Base-by-base conservation (phyloP, 2,329 filamentous ascomycete species). In the Talaromyces piceae region DNA sequence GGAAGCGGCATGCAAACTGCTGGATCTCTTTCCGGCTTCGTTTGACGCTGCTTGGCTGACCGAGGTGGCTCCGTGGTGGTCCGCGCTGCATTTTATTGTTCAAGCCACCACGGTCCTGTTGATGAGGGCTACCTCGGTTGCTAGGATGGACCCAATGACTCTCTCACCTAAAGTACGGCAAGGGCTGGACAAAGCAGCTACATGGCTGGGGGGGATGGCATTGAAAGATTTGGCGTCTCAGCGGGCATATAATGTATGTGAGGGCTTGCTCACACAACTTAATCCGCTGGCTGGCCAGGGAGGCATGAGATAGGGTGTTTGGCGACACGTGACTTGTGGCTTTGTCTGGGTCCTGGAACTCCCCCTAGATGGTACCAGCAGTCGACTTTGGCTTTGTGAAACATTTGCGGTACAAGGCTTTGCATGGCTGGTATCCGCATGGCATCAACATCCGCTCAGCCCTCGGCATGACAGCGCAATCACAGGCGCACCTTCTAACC, bases 21-120 rank as follows among this genome's bases (percentile, higher is more conserved):
- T 73, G 5, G 57, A 59, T 5, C 52, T 72, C 5, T 61, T 73
- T 5, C 69, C 70, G 3, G 61, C 67, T 13, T 54, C 59, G 27
- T 63, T 66, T 2, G 61, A 67, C 44, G 48, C 60, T 4, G 54
- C 59, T 4, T 64, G 63, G 43, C 49, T 71, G 4, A 63, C 65
- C 43, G 56, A 56, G 13, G 54, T 65, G 6, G 60, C 62, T 1
- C 67, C 69, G 16, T 73, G 70, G 70, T 72, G 67, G 66, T 67
- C 60, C 52, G 56, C 70, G 16, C 56, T 73, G 26, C 69, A 73
- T 50, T 68, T 66, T 53, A 52, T 73, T 13, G 68, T 72, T 55
- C 71, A 73, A 55, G 63, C 69, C 2, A 60, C 60, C 0, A 68
- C 64, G 8, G 59, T 73, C 13, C 57, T 73, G 18, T 60, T 73